Percentiles rank a stretch among this genome's conserved stretches.
Evolutionary conservation across 2,329 filamentous ascomycete species (phyloP).

Genomic region (Albifimbria verrucaria): DNA sequence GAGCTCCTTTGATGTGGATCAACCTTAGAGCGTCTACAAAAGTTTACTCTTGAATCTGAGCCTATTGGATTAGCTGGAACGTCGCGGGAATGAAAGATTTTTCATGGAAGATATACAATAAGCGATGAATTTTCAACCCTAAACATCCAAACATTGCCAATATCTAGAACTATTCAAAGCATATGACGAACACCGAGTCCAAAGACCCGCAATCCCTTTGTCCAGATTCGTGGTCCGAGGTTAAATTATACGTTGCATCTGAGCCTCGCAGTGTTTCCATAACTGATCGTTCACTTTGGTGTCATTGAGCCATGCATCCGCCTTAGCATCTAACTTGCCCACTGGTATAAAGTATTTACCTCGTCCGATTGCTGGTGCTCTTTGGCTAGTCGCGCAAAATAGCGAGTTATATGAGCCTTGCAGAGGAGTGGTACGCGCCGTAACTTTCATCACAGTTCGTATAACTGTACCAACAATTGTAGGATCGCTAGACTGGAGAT

Average conservation of each 20-base stretch:
- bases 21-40: too few relatives aligned
- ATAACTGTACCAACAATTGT: slow-evolving; percentile 12
- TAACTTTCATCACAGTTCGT: slow-evolving; percentile 12
- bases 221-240: neutral
- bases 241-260: neutral
- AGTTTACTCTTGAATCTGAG: too few relatives aligned
- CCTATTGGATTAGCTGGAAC: too few relatives aligned
- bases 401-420: slow-evolving; percentile 18
- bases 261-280: slow-evolving; percentile 6
- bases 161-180: too few relatives aligned
- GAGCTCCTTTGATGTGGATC: too few relatives aligned
- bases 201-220: too few relatives aligned
- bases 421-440: slow-evolving; percentile 7
- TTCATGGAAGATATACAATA: too few relatives aligned
- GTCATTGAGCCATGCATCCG: slow-evolving; percentile 17
- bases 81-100: too few relatives aligned
- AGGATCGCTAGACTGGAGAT: slow-evolving; percentile 13
- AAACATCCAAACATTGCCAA: too few relatives aligned
- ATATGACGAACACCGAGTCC: too few relatives aligned
- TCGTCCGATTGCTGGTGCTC: slow-evolving; percentile 4
- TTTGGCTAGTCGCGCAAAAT: slow-evolving; percentile 15
- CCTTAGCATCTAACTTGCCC: slow-evolving; percentile 11
- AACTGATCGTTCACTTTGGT: slow-evolving; percentile 8
- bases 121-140: too few relatives aligned
- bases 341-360: slow-evolving; percentile 16